Evolutionary conservation across 2,329 filamentous ascomycete species (phyloP).

Genomic region (Aspergillus calidoustus): DNA sequence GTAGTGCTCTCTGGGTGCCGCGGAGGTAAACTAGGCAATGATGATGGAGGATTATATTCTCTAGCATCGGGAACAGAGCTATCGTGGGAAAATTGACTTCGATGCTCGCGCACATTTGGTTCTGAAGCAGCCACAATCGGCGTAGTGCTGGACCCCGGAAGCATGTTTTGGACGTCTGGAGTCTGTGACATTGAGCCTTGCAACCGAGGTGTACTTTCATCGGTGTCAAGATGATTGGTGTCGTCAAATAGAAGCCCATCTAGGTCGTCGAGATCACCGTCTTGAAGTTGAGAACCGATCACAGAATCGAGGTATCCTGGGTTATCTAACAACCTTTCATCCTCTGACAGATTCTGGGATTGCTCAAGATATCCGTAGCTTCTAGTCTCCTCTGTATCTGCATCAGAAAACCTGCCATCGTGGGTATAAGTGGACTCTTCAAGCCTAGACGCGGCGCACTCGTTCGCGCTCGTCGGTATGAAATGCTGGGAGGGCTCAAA

Average conservation of each 20-base stretch:
- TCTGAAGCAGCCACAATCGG: neutral
- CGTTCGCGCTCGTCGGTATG: neutral
- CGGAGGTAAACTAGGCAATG: constrained; percentile 6
- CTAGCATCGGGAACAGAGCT: neutral
- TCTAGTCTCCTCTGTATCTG: constrained; percentile 41
- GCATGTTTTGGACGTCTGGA: constrained; percentile 9
- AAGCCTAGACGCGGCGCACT: constrained; percentile 24
- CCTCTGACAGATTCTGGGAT: constrained; percentile 32
- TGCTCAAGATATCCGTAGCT: constrained; percentile 32
- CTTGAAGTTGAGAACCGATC: constrained; percentile 40
- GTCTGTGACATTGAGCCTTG: constrained; percentile 23
- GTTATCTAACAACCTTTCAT: constrained; percentile 41
- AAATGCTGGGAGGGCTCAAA: constrained; percentile 34
- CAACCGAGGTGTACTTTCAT: constrained; percentile 25
- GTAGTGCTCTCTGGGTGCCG: constrained; percentile 2
- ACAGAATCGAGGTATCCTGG: constrained; percentile 45
- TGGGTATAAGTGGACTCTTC: constrained; percentile 40
- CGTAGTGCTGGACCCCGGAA: neutral
- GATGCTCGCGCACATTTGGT: constrained; percentile 1
- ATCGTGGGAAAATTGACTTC: neutral
- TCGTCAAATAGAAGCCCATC: constrained; percentile 20
- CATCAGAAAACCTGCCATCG: constrained; percentile 49
- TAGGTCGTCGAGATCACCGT: constrained; percentile 37
- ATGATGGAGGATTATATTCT: neutral
- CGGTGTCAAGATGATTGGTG: constrained; percentile 9